Conservation (phyloP, 768 basidiomycete species). For the Leccinum variicolor region DNA sequence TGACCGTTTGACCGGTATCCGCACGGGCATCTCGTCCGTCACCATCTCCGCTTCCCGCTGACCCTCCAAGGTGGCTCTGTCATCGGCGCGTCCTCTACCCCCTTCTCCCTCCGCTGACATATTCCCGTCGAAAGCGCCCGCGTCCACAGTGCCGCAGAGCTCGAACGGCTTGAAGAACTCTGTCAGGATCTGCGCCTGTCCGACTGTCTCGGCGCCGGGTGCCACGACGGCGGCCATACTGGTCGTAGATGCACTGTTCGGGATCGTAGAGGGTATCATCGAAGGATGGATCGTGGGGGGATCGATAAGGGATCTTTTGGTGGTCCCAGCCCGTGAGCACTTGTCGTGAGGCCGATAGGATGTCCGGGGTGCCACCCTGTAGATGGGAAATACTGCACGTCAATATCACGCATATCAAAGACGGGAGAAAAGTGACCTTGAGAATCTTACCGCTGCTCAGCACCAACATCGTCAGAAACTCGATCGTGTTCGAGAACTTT, state of each 20-base stretch:
- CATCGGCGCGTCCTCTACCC: constrained; percentile 30
- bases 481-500: constrained; percentile 62
- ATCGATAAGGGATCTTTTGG: constrained; percentile 90
- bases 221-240: constrained; percentile 35
- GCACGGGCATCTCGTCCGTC: constrained; percentile 37
- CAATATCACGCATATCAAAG: not conserved
- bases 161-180: constrained; percentile 77
- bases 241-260: constrained; percentile 26
- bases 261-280: constrained; percentile 50
- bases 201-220: constrained; percentile 75
- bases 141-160: constrained; percentile 75
- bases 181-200: constrained; percentile 74
- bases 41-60: constrained; percentile 33
- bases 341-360: constrained; percentile 76
- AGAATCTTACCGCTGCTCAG: constrained; percentile 77
- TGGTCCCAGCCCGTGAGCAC: constrained; percentile 93
- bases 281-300: constrained; percentile 82
- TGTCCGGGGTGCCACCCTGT: constrained; percentile 89
- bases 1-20: constrained; percentile 29
- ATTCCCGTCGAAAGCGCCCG: constrained; percentile 58
- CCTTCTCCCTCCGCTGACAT: not conserved
- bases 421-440: constrained; percentile 50
- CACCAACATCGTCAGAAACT: constrained; percentile 90
- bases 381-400: not conserved
- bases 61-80: constrained; percentile 39